Conservation (phyloP, 2,329 filamentous ascomycete species). For the Clonostachys byssicola region DNA sequence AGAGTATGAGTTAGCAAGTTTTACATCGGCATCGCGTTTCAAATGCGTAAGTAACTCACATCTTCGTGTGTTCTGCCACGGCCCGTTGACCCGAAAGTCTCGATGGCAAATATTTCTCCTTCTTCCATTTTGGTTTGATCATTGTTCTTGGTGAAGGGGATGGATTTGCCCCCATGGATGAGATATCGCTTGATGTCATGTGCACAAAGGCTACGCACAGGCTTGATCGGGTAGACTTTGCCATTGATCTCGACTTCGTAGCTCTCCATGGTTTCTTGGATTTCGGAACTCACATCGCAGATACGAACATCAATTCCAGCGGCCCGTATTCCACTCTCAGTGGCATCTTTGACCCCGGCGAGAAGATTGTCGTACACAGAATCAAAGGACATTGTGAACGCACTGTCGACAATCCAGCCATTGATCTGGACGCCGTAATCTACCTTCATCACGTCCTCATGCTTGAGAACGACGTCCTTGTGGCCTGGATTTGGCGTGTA, state of each 20-base stretch:
- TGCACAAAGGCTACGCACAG: conserved; percentile 77
- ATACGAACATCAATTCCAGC: conserved; percentile 87
- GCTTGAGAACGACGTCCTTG: conserved; percentile 58
- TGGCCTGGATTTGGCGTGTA: conserved; percentile 82
- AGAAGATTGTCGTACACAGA: conserved; percentile 69
- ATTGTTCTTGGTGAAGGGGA: conserved; percentile 80
- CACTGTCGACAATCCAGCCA: conserved; percentile 72
- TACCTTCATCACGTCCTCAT: conserved; percentile 72
- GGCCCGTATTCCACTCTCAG: conserved; percentile 68
- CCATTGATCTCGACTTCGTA: conserved; percentile 81
- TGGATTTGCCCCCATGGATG: conserved; percentile 85
- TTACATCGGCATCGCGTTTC: too few relatives aligned
- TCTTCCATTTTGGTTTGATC: conserved; percentile 94
- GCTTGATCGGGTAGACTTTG: conserved; percentile 72
- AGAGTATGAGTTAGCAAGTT: too few relatives aligned
- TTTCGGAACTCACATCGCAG: conserved; percentile 73
- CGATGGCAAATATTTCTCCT: conserved; percentile 86
- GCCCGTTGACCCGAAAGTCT: conserved; percentile 89
- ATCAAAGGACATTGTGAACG: conserved; percentile 72
- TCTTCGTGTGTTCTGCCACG: conserved; percentile 78
- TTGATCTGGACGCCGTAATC: conserved; percentile 76
- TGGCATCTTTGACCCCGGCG: conserved; percentile 66
- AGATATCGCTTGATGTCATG: conserved; percentile 82
- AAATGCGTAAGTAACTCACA: conserved; percentile 35
- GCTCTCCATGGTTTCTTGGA: conserved; percentile 87